Conservation (phyloP, 805 yeast genomes). For the Jamesozyma lodderae region DNA sequence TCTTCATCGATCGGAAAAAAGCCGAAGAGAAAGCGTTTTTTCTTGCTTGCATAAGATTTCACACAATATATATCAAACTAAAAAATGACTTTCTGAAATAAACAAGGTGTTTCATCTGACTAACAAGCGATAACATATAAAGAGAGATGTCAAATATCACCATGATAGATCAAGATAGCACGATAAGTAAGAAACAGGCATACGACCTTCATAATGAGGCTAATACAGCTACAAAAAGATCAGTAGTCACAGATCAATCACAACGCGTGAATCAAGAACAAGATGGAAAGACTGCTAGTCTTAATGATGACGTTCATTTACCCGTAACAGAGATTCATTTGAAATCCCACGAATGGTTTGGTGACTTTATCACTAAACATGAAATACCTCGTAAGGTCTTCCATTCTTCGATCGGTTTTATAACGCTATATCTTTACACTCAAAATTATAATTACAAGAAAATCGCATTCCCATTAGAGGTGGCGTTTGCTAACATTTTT, state of each 20-base stretch:
- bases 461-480: slow-evolving; percentile 51
- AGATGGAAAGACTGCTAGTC: not conserved
- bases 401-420: slow-evolving; percentile 81
- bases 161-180: not conserved
- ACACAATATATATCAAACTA: no score
- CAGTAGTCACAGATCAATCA: not conserved
- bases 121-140: not conserved
- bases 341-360: slow-evolving; percentile 37
- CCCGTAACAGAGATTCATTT: slow-evolving; percentile 29
- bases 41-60: no score
- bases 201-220: not conserved
- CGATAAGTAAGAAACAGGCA: not conserved
- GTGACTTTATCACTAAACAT: slow-evolving; percentile 58
- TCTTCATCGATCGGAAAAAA: no score
- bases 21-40: no score
- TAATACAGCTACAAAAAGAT: not conserved
- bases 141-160: not conserved
- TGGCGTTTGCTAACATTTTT: slow-evolving; percentile 49
- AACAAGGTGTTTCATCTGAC: no score
- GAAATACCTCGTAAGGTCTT: slow-evolving; percentile 83
- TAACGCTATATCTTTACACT: slow-evolving; percentile 67
- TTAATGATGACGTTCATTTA: slow-evolving; percentile 21
- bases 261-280: not conserved
- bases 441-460: slow-evolving; percentile 45
- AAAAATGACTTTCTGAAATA: no score